Evolutionary conservation across 164 flowering plant genomes (phyloP).

Genomic region (Vitis rotundifolia): DNA sequence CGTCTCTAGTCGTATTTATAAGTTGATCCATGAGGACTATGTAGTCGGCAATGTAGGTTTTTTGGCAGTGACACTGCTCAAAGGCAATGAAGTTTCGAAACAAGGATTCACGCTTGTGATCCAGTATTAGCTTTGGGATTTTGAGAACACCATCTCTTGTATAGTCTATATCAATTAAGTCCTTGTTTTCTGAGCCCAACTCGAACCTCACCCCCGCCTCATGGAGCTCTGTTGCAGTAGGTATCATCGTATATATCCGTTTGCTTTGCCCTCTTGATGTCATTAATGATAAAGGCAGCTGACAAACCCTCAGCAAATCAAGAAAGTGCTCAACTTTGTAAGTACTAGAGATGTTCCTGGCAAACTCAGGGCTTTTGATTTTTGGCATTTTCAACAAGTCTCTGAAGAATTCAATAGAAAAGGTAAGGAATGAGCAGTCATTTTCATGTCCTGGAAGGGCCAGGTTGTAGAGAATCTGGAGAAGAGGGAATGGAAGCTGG

Average conservation of each 20-base stretch:
- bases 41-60: constrained; percentile 8
- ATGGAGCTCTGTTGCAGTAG: constrained; percentile 9
- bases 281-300: too few relatives aligned
- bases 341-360: neutral
- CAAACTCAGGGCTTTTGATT: too few relatives aligned
- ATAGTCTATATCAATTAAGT: constrained; percentile 13
- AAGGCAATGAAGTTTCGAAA: constrained; percentile 19
- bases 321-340: constrained; percentile 11
- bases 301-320: constrained; percentile 19
- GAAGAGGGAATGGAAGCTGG: constrained; percentile 25
- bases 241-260: too few relatives aligned
- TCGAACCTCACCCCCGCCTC: constrained; percentile 24
- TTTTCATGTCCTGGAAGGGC: too few relatives aligned
- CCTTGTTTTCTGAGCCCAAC: neutral
- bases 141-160: constrained; percentile 14
- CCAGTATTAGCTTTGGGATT: constrained; percentile 7
- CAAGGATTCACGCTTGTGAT: neutral
- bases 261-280: too few relatives aligned
- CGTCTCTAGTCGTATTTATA: constrained; percentile 16
- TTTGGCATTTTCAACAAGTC: too few relatives aligned
- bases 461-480: constrained; percentile 2
- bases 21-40: constrained; percentile 10
- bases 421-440: too few relatives aligned
- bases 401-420: too few relatives aligned
- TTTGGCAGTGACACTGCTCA: too few relatives aligned